These are phyloP conservation scores for Rhododendron molle DNA, from an alignment of 148 eudicot genomes.

Conservation along the genomic window DNA sequence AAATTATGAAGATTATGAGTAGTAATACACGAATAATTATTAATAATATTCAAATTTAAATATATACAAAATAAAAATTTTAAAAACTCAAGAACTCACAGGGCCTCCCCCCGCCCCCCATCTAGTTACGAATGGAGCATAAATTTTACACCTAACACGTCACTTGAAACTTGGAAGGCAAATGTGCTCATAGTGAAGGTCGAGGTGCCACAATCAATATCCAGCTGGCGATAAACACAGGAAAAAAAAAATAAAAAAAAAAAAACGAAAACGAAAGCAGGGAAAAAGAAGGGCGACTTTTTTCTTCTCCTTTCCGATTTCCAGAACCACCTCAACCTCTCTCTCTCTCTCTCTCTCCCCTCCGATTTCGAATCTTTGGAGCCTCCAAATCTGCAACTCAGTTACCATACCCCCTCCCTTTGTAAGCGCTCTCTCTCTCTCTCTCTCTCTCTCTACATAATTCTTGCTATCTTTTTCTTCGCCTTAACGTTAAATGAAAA, in stretches of 20 bases:
- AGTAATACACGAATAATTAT: no score
- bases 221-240: neutral
- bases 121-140: no score
- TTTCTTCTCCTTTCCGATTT: neutral
- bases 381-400: neutral
- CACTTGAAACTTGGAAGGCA: no score
- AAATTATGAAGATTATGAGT: no score
- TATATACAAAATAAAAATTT: no score
- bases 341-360: no score
- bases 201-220: neutral
- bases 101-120: no score
- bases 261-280: neutral
- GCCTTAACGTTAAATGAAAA: neutral
- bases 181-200: neutral
- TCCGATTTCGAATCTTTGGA: slow-evolving; percentile 6
- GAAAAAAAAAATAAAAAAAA: no score
- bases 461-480: neutral
- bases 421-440: slow-evolving; percentile 5
- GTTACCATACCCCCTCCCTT: neutral
- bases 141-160: no score
- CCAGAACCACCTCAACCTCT: neutral
- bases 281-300: neutral
- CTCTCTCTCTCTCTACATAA: neutral
- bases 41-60: no score
- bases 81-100: no score